Evolutionary conservation across 371 early-diverging fungal genomes (phyloP), one percentile per base, ranked within the genome.

Genomic region (Lichtheimia hyalospora): DNA sequence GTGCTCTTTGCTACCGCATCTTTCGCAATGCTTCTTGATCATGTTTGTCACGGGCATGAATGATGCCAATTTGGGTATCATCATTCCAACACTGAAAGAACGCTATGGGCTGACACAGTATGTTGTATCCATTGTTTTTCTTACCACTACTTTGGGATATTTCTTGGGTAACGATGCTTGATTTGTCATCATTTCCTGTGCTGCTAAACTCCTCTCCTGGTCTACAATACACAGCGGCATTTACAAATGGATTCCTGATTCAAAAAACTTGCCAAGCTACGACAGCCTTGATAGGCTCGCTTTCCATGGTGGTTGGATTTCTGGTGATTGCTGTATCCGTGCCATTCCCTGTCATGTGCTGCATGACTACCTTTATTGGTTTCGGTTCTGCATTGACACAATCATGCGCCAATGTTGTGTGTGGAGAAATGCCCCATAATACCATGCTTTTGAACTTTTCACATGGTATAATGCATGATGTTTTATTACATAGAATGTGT

Each of bases 21-120:
- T 62, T 15, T 40, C 57, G 6, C 64, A 68, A 60, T 57, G 56
- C 5, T 69, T 64, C 18, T 61, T 44, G n/a, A 57, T 58, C 15
- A 62, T 60, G 27, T 49, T 61, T n/a, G 39, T 69, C n/a, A 48
- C 62, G 8, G 67, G 71, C 3, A 51, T 71, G n/a, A 63, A 71
- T 27, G 71, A 71, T 41, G 65, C 62, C 21, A 64, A 59, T 8
- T 53, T 69, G 25, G 67, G 71, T 44, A 64, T 67, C 49, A 71
- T 71, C 18, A 54, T 71, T 5, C 71, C 71, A 15, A 61, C 59
- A 8, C 53, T 71, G 20, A 57, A 59, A 39, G 56, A 54, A 1
- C 60, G 61, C 14, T 67, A 67, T 51, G 57, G 49, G 27, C 25
- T 71, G 25, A 52, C 61, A 20, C 67, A 70, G 18, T 62, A 63